Evolutionary conservation across 768 basidiomycete genomes (phyloP), one percentile per base, ranked within the genome.

Genomic region (Macrocybe gigantea): DNA sequence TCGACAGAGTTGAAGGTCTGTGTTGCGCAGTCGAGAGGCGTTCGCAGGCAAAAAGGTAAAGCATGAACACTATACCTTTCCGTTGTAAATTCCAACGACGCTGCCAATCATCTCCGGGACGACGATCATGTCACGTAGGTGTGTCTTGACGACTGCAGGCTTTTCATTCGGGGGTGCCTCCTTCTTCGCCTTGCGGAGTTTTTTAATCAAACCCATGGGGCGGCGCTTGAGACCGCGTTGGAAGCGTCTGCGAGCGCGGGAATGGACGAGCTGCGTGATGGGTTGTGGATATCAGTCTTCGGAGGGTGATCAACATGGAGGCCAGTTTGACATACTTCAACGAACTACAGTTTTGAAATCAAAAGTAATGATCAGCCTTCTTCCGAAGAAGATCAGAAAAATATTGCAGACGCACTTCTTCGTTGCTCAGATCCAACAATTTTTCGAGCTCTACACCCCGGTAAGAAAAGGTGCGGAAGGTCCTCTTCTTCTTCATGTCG

Each of bases 31-130:
- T 57, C 47, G 57, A 38, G 13, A 4, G 30, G 30, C 31, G 5
- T 1, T 29, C 4, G 8, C 40, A n/a, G 30, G 8, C 13, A 5
- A 5, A 22, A 13, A 7, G 14, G 44, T 10, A 44, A n/a, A 22
- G 34, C 14, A 32, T 14, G 8, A 6, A 29, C 12, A 22, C 22
- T 4, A 14, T 62, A 90, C 88, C 81, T 95, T 95, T 64, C 93
- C 93, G 64, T 93, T 95, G 84, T 99, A 98, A 66, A 98, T 95
- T 53, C 96, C 96, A 54, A 97, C 84, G 56, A 98, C 91, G 61
- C 83, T 87, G 53, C 96, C 96, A 70, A 99, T 97, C 96, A 99
- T 98, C 78, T 99, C 96, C 43, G 96, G 96, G 51, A 99, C 96
- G 71, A 99, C 86, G 71, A 98, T 95, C 96, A 99, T 98, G 74